Evolutionary conservation across 169 alveolate species (phyloP).

Genomic region (Plasmodium fragile): DNA sequence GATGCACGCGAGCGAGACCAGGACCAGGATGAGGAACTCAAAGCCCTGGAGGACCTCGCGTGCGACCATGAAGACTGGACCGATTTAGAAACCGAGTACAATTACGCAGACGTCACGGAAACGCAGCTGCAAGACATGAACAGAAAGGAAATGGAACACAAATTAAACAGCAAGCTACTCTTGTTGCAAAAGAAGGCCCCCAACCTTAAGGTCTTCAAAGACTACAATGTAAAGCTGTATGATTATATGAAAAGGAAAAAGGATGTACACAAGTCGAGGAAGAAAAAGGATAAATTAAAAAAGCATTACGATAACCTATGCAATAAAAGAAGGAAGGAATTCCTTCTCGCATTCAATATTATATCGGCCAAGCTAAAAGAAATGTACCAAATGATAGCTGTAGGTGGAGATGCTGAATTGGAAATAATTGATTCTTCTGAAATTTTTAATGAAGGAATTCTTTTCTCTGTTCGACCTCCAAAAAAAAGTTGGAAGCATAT

Average conservation of each 20-base stretch:
- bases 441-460: slow-evolving; percentile 98
- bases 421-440: slow-evolving; percentile 96
- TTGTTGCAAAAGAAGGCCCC: slow-evolving; percentile 74
- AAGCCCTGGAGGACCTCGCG: slow-evolving; percentile 38
- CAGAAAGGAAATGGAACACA: slow-evolving; percentile 77
- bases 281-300: slow-evolving; percentile 79
- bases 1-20: not conserved
- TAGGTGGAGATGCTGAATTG: slow-evolving; percentile 99
- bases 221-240: slow-evolving; percentile 78
- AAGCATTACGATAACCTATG: slow-evolving; percentile 77
- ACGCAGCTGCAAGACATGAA: slow-evolving; percentile 76
- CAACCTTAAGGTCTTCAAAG: slow-evolving; percentile 79
- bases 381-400: slow-evolving; percentile 92
- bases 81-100: slow-evolving; percentile 73
- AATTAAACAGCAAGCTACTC: slow-evolving; percentile 80
- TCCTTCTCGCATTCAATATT: slow-evolving; percentile 86
- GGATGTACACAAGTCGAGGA: slow-evolving; percentile 77
- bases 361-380: slow-evolving; percentile 91
- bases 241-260: slow-evolving; percentile 79
- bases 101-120: slow-evolving; percentile 65
- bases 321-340: slow-evolving; percentile 84
- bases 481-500: slow-evolving; percentile 98
- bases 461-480: slow-evolving; percentile 97
- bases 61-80: slow-evolving; percentile 48
- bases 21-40: slow-evolving; percentile 58